phyloP scores from a whole-genome alignment of 495 filamentous ascomycete genomes.

The Annulohypoxylon maeteangense region DNA sequence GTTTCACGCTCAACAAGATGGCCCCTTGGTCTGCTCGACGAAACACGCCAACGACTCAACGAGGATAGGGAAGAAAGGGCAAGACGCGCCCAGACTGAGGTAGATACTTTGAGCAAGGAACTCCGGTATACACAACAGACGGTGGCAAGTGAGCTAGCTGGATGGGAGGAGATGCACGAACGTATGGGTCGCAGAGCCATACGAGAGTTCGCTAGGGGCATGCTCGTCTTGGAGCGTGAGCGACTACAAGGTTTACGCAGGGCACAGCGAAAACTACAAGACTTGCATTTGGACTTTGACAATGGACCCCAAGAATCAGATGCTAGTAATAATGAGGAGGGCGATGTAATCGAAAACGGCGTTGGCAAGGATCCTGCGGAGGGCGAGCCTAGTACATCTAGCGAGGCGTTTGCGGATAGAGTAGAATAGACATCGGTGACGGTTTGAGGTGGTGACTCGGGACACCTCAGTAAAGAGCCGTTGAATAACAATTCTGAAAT shows the following conservation, averaged over 20 bases:
- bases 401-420: conserved; percentile 44
- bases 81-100: conserved; percentile 69
- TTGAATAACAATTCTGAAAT: conserved; percentile 21
- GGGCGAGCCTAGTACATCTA: conserved; percentile 37
- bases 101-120: conserved; percentile 75
- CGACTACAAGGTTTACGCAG: conserved; percentile 83
- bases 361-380: conserved; percentile 19
- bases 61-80: conserved; percentile 83
- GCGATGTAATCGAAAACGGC: conserved; percentile 26
- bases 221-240: conserved; percentile 80
- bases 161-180: conserved; percentile 90
- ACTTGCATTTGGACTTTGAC: conserved; percentile 16
- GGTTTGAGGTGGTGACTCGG: conserved; percentile 12
- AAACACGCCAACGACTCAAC: conserved; percentile 81
- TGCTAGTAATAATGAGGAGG: conserved; percentile 13
- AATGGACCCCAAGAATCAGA: conserved; percentile 28
- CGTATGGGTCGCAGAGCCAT: conserved; percentile 79
- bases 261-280: conserved; percentile 68
- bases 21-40: conserved; percentile 87
- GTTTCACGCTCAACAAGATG: conserved; percentile 77
- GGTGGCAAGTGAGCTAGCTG: conserved; percentile 89
- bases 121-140: conserved; percentile 92
- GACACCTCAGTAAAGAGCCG: conserved; percentile 8
- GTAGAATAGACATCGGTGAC: conserved; percentile 37
- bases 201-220: conserved; percentile 76